Base-by-base conservation (phyloP, 2,329 filamentous ascomycete genomes). In the Beauveria varroae region DNA sequence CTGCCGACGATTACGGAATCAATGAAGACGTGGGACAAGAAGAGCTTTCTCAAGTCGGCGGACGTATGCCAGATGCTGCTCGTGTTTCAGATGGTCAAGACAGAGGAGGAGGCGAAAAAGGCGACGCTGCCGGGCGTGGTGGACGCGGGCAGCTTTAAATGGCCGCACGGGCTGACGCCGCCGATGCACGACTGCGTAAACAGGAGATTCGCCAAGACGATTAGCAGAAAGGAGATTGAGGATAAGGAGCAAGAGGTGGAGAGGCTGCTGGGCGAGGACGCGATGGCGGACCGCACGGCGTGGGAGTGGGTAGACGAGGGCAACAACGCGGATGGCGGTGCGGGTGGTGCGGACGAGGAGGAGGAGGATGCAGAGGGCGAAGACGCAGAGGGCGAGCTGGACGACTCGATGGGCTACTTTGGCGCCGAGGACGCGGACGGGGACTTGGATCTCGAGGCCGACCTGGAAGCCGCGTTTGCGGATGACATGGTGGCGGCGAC, bases 11-110 rank as follows among this genome's bases (percentile, higher is more conserved):
- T 96, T 62, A 87, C 93, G 5, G 92, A 96, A 71, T 88, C 87
- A 8, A 92, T 95, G 88, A 96, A 96, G 79, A 93, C 89, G 63
- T 96, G 91, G 90, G 92, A 96, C 71, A 87, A 87, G 69, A 91
- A 90, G 69, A 84, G 87, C 20, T 91, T 93, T 79, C 91, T 93
- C 78, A 96, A 96, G 76, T 89, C 90, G 9, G 89, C 90, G 37
- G 92, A 96, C 70, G 85, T 96, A 40, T 91, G 88, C 67, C 91
- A 96, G 76, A 96, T 96, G 89, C 81, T 96, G 41, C 77, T 96
- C 8, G 89, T 93, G 1, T 84, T 92, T 62, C 87, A 88, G 9
- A 78, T 75, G 37, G 87, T 93, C 20, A 76, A 79, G 52, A 86
- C 74, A 59, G 87, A 90, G 65, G 76, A 81, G n/a, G 86, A 89